These are phyloP conservation scores for Plenodomus biglobosus DNA, from an alignment of 2,329 filamentous ascomycete genomes.

Conservation along the genomic window DNA sequence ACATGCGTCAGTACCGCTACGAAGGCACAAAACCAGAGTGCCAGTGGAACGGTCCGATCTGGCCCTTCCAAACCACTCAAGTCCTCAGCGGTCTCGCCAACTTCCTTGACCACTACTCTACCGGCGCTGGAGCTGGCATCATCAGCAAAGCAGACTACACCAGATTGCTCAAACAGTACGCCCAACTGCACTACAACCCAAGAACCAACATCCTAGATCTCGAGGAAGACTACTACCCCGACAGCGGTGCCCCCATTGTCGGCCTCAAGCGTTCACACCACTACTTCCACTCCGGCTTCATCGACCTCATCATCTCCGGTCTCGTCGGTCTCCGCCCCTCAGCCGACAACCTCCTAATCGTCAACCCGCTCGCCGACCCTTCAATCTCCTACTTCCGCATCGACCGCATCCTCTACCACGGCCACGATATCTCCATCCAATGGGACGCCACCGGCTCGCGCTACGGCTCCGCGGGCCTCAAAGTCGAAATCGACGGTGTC, in stretches of 20 bases:
- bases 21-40: slow-evolving; percentile 44
- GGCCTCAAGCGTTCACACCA: slow-evolving; percentile 48
- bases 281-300: slow-evolving; percentile 52
- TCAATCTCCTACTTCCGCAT: slow-evolving; percentile 47
- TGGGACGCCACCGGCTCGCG: slow-evolving; percentile 45
- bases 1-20: slow-evolving; percentile 50
- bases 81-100: slow-evolving; percentile 47
- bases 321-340: slow-evolving; percentile 48
- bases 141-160: slow-evolving; percentile 43
- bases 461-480: slow-evolving; percentile 38
- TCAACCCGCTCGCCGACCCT: slow-evolving; percentile 45
- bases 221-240: slow-evolving; percentile 50
- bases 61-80: slow-evolving; percentile 51
- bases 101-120: slow-evolving; percentile 47
- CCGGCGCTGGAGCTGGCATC: slow-evolving; percentile 21
- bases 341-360: slow-evolving; percentile 44
- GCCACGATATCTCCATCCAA: slow-evolving; percentile 46
- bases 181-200: slow-evolving; percentile 46
- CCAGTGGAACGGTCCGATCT: slow-evolving; percentile 51
- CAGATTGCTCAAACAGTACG: slow-evolving; percentile 43
- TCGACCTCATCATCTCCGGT: slow-evolving; percentile 47
- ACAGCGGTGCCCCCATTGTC: slow-evolving; percentile 47
- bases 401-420: slow-evolving; percentile 48
- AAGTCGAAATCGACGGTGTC: slow-evolving; percentile 41
- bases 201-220: slow-evolving; percentile 39